Conservation (phyloP, 805 yeast species). For the Metschnikowia hibisci region DNA sequence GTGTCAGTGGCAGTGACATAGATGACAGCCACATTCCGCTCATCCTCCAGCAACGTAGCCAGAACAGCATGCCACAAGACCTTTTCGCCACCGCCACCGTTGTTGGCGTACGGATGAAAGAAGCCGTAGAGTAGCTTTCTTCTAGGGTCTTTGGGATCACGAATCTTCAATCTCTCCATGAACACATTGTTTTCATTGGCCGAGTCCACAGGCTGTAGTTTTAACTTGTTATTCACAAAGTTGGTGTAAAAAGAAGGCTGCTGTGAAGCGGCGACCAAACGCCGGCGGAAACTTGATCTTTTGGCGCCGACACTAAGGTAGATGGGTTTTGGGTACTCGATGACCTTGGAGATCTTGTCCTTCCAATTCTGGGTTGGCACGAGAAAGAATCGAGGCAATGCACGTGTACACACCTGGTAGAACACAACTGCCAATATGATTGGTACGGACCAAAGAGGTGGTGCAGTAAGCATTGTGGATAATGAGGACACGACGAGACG, state of each 20-base stretch:
- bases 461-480: slow-evolving; percentile 1
- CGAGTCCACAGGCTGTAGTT: slow-evolving; percentile 28
- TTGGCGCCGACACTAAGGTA: slow-evolving; percentile 34
- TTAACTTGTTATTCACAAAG: slow-evolving; percentile 34
- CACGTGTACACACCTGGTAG: slow-evolving; percentile 21
- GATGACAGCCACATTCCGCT: slow-evolving; percentile 54
- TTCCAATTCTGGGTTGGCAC: slow-evolving; percentile 41
- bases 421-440: slow-evolving; percentile 12
- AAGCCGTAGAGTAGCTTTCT: slow-evolving; percentile 65
- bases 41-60: slow-evolving; percentile 52
- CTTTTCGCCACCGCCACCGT: slow-evolving; percentile 98
- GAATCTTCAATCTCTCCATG: slow-evolving; percentile 24
- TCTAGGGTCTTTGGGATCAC: slow-evolving; percentile 33
- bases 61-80: slow-evolving; percentile 93
- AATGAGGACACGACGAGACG: not conserved
- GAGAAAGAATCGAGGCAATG: slow-evolving; percentile 31
- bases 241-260: slow-evolving; percentile 39
- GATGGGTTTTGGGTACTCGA: slow-evolving; percentile 32
- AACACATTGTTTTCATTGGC: slow-evolving; percentile 21
- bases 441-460: slow-evolving; percentile 9
- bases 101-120: slow-evolving; percentile 93
- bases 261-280: slow-evolving; percentile 33
- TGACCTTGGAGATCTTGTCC: slow-evolving; percentile 30
- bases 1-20: slow-evolving; percentile 66
- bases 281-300: slow-evolving; percentile 37